Evolutionary conservation across 306 rosid genomes (phyloP).

Genomic region (Ormosia emarginata): DNA sequence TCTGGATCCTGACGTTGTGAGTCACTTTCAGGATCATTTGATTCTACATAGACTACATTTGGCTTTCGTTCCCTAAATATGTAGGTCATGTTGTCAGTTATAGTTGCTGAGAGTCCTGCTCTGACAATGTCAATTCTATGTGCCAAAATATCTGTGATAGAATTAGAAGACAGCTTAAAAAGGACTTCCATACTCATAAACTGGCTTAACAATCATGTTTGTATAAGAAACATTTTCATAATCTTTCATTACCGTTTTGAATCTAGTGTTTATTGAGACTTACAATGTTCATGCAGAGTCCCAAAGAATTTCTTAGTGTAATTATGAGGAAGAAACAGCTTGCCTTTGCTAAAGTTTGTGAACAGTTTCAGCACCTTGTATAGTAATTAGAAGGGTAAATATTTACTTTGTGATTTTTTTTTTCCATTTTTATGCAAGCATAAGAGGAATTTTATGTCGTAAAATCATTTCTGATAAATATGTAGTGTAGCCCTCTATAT

Average conservation of each 20-base stretch:
- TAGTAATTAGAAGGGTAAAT: not conserved
- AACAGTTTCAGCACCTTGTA: slow-evolving; percentile 6
- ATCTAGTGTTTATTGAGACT: not conserved
- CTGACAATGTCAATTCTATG: not conserved
- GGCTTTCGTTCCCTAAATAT: slow-evolving; percentile 5
- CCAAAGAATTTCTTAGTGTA: not conserved
- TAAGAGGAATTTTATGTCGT: not conserved
- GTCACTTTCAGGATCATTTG: slow-evolving; percentile 11
- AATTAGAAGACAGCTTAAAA: not conserved
- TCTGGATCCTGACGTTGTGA: slow-evolving; percentile 8
- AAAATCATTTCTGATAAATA: not conserved
- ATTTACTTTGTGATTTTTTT: not conserved
- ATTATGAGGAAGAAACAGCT: slow-evolving; percentile 1
- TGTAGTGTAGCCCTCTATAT: not conserved
- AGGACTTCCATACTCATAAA: not conserved
- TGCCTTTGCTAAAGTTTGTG: not conserved
- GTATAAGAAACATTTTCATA: not conserved
- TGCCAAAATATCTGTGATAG: not conserved
- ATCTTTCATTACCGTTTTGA: not conserved
- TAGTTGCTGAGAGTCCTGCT: not conserved
- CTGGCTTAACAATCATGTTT: not conserved
- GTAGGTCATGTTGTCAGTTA: slow-evolving; percentile 10
- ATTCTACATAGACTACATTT: not conserved
- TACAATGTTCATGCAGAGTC: not conserved
- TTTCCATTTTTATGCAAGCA: not conserved